phyloP scores from a whole-genome alignment of 73 alveolate species.

The Paramecium sonneborni region DNA sequence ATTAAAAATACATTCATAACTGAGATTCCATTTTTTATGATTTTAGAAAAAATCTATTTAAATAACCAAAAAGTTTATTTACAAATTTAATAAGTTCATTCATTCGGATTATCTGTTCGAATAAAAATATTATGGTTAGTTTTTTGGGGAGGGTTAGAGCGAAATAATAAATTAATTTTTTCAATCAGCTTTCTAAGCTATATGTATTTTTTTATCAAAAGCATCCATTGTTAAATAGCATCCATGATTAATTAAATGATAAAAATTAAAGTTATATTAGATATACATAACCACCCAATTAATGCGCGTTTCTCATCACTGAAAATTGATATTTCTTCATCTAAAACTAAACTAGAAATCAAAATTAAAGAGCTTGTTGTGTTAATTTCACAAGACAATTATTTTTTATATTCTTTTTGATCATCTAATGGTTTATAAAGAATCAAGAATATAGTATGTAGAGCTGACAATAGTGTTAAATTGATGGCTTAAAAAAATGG shows the following conservation, averaged over 20 bases:
- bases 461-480: not conserved
- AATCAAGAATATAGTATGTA: not conserved
- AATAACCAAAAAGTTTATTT: too few relatives aligned
- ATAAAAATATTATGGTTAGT: not conserved
- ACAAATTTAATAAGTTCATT: too few relatives aligned
- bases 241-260: not conserved
- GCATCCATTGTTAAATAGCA: not conserved
- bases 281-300: constrained; percentile 25
- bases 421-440: not conserved
- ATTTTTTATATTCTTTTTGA: not conserved
- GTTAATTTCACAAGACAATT: constrained; percentile 13
- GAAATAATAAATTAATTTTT: not conserved
- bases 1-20: too few relatives aligned
- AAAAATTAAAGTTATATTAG: not conserved
- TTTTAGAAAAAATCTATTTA: too few relatives aligned
- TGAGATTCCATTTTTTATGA: too few relatives aligned
- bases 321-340: not conserved
- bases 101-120: not conserved
- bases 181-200: not conserved
- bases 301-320: not conserved
- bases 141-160: not conserved
- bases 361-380: not conserved
- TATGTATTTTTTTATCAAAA: not conserved
- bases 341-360: not conserved
- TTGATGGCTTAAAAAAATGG: not conserved